Evolutionary conservation across 768 basidiomycete species (phyloP).

Genomic region (Mycena sanguinolenta): DNA sequence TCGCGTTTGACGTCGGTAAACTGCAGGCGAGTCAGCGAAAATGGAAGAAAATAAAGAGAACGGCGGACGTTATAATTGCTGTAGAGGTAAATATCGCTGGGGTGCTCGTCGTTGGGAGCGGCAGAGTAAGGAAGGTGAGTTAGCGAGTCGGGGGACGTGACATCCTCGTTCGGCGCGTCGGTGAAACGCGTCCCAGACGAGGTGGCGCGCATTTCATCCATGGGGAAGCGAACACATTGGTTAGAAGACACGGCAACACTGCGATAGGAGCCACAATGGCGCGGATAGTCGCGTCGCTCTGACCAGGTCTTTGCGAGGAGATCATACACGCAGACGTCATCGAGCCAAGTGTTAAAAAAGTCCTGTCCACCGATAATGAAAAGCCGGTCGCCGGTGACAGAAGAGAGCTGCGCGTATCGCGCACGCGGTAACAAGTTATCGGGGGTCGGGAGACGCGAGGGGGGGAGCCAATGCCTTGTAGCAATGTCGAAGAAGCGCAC

Average conservation of each 20-base stretch:
- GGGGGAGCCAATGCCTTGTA: constrained; percentile 78
- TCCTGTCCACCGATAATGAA: constrained; percentile 97
- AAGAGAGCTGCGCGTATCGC: constrained; percentile 95
- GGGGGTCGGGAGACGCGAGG: constrained; percentile 52
- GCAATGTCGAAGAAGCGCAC: constrained; percentile 89
- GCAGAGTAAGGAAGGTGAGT: constrained; percentile 85
- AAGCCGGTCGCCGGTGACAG: constrained; percentile 85
- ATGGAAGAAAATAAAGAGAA: constrained; percentile 3
- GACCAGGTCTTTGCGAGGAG: constrained; percentile 82
- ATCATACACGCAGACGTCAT: constrained; percentile 93
- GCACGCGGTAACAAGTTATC: constrained; percentile 78
- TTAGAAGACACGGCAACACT: constrained; percentile 88
- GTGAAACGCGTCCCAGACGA: constrained; percentile 72
- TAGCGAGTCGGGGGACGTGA: constrained; percentile 70
- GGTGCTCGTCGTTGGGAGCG: constrained; percentile 77
- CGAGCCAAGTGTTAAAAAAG: constrained; percentile 91
- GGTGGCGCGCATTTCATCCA: constrained; percentile 66
- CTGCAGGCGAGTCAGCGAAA: constrained; percentile 52
- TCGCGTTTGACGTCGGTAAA: constrained; percentile 97
- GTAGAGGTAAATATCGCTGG: constrained; percentile 91
- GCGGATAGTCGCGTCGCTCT: constrained; percentile 82
- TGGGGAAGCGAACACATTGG: constrained; percentile 75
- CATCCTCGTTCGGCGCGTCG: constrained; percentile 54
- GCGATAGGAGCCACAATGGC: constrained; percentile 97
- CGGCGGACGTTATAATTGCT: constrained; percentile 92